Percentiles rank a stretch among this genome's conserved stretches.
These are phyloP conservation scores for Coemansia sp. DNA, from an alignment of 192 early-diverging fungal species.

Conservation along the genomic window DNA sequence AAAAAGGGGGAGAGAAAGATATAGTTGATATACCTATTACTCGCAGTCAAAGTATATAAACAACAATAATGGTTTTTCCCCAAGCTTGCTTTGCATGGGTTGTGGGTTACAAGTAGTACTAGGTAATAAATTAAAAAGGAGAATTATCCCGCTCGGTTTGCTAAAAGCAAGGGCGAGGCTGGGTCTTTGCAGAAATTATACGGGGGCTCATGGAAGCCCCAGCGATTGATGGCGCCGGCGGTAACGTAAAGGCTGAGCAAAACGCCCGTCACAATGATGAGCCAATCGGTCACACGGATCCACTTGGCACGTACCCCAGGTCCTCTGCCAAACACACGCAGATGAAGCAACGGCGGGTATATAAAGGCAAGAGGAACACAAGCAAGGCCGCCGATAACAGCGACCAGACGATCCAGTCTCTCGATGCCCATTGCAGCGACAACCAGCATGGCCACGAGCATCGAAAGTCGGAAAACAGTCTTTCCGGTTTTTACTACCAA, in stretches of 20 bases:
- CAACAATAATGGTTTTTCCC: background rate
- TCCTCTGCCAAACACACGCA: constrained; percentile 54
- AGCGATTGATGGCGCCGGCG: constrained; percentile 17
- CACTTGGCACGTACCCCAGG: constrained; percentile 10
- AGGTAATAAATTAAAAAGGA: too few species aligned
- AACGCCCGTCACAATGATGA: constrained; percentile 62
- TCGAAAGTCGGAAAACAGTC: constrained; percentile 67
- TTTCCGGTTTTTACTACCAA: constrained; percentile 75
- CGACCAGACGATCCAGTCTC: constrained; percentile 74
- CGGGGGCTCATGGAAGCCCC: constrained; percentile 17
- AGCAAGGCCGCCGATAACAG: constrained; percentile 75
- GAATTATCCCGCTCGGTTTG: background rate
- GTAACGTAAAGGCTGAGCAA: constrained; percentile 78
- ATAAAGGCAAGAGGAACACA: constrained; percentile 72
- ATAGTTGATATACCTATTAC: background rate
- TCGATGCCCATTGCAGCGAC: constrained; percentile 72
- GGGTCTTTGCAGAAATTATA: constrained; percentile 20
- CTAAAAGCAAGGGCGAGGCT: background rate
- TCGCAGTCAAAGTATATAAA: background rate
- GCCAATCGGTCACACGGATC: constrained; percentile 54
- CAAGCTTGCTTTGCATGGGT: background rate
- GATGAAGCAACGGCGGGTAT: constrained; percentile 83
- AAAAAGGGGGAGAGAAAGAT: background rate
- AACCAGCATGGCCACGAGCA: constrained; percentile 60
- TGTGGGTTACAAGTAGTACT: background rate